These are phyloP conservation scores for Chlamydomonas incerta DNA, from an alignment of 139 green algal genomes.

Conservation along the genomic window DNA sequence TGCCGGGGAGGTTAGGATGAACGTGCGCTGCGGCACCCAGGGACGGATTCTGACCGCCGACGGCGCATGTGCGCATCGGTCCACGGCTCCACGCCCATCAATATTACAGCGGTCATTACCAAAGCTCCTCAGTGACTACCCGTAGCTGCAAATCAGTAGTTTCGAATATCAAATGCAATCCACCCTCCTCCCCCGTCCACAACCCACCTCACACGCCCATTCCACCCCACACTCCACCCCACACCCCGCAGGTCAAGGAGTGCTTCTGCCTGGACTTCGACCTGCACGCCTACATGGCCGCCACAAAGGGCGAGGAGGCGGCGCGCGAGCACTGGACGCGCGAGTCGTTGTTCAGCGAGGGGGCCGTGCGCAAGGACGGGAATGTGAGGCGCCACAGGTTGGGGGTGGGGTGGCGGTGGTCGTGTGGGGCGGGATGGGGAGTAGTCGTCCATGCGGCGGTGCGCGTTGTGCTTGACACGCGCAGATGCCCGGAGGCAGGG, in stretches of 20 bases:
- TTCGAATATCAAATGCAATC: too few species aligned
- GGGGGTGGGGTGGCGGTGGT: too few species aligned
- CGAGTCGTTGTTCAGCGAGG: constrained; percentile 24
- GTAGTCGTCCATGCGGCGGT: neutral
- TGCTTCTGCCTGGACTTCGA: constrained; percentile 36
- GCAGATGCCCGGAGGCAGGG: too few species aligned
- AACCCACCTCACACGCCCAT: neutral
- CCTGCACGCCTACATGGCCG: constrained; percentile 14
- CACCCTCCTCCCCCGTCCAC: neutral
- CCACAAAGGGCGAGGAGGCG: neutral
- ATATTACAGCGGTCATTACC: too few species aligned
- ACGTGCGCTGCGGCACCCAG: neutral
- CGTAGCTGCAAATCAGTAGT: too few species aligned
- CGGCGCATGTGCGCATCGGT: too few species aligned
- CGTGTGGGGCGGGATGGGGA: neutral
- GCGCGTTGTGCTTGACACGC: too few species aligned
- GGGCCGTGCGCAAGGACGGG: neutral
- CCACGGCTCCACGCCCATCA: too few species aligned
- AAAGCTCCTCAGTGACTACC: too few species aligned
- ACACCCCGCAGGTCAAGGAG: constrained; percentile 6
- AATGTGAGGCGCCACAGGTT: too few species aligned
- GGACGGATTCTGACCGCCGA: neutral
- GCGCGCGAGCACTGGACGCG: neutral
- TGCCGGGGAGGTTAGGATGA: neutral
- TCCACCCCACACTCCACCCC: neutral